Percentiles rank a stretch among this genome's conserved stretches.
Evolutionary conservation across 1,139 yeast species (phyloP).

Genomic region (Pichia sorboxylosa): DNA sequence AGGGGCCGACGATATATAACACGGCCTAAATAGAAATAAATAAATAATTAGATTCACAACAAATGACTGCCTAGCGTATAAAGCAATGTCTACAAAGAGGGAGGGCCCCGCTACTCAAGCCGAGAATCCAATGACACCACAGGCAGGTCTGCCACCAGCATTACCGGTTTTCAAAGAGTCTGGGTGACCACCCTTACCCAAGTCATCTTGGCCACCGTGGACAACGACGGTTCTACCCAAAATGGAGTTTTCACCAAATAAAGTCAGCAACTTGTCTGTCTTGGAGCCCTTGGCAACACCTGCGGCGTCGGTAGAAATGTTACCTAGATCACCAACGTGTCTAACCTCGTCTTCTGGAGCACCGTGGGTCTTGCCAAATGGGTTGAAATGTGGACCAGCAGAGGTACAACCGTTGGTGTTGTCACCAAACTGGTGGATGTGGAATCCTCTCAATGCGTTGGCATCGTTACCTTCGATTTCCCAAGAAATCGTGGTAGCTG

Average conservation of each 20-base stretch:
- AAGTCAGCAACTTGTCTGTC: constrained; percentile 64
- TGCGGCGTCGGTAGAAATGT: constrained; percentile 69
- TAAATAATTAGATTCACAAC: neutral
- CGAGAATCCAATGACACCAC: constrained; percentile 92
- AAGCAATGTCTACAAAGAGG: neutral
- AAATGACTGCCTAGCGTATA: neutral
- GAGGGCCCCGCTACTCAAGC: constrained; percentile 20
- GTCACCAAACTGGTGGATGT: constrained; percentile 95
- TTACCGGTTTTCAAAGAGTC: constrained; percentile 96
- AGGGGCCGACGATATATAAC: constrained; percentile 6
- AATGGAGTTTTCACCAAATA: constrained; percentile 76
- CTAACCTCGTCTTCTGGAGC: constrained; percentile 82
- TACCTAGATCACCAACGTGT: constrained; percentile 97
- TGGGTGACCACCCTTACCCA: constrained; percentile 90
- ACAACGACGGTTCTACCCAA: constrained; percentile 94
- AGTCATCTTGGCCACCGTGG: constrained; percentile 90
- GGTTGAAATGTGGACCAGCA: constrained; percentile 99
- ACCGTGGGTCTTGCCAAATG: constrained; percentile 84
- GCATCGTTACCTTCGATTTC: constrained; percentile 81
- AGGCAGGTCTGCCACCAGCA: constrained; percentile 98
- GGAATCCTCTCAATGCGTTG: constrained; percentile 91
- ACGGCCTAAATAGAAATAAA: constrained; percentile 4
- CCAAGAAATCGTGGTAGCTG: constrained; percentile 77
- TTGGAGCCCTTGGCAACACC: constrained; percentile 88
- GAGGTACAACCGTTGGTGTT: constrained; percentile 98